Evolutionary conservation across 1,139 yeast genomes (phyloP).

Genomic region (Williopsis jadinii): DNA sequence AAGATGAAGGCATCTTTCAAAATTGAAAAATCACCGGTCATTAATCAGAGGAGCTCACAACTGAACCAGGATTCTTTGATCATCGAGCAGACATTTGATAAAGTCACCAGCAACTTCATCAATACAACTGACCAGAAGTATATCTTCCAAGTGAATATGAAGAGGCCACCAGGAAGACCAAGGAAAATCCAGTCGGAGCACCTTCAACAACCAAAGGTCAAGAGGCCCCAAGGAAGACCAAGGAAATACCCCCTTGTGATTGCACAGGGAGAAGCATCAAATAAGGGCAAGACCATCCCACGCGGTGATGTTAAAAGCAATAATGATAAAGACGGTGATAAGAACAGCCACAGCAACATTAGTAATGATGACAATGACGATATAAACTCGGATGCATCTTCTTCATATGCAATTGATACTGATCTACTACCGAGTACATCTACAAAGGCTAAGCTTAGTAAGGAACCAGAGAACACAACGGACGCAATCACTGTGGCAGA

Average conservation of each 20-base stretch:
- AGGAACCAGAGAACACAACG: too few species aligned
- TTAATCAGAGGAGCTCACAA: slow-evolving; percentile 2
- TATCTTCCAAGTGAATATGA: slow-evolving; percentile 15
- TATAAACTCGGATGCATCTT: not conserved
- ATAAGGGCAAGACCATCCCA: too few species aligned
- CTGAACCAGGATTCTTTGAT: slow-evolving; percentile 12
- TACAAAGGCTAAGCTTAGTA: too few species aligned
- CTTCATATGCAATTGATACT: slow-evolving; percentile 11
- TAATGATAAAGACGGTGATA: too few species aligned
- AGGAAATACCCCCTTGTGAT: slow-evolving; percentile 17
- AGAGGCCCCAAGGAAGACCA: slow-evolving; percentile 24
- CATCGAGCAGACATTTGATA: slow-evolving; percentile 17
- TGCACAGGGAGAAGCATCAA: slow-evolving; percentile 1
- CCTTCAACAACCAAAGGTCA: slow-evolving; percentile 23
- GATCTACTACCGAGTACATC: slow-evolving; percentile 5
- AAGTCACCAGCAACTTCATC: slow-evolving; percentile 1
- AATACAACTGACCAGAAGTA: slow-evolving; percentile 11
- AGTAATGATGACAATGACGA: slow-evolving; percentile 1
- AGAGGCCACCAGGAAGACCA: slow-evolving; percentile 37
- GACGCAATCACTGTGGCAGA: too few species aligned
- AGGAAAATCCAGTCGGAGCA: slow-evolving; percentile 44
- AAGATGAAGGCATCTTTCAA: slow-evolving; percentile 21
- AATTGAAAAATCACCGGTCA: slow-evolving; percentile 3
- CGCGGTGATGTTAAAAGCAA: too few species aligned
- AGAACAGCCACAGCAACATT: not conserved